Conservation (phyloP, 352 stramenopile species). For the Globisporangium nagaii region DNA sequence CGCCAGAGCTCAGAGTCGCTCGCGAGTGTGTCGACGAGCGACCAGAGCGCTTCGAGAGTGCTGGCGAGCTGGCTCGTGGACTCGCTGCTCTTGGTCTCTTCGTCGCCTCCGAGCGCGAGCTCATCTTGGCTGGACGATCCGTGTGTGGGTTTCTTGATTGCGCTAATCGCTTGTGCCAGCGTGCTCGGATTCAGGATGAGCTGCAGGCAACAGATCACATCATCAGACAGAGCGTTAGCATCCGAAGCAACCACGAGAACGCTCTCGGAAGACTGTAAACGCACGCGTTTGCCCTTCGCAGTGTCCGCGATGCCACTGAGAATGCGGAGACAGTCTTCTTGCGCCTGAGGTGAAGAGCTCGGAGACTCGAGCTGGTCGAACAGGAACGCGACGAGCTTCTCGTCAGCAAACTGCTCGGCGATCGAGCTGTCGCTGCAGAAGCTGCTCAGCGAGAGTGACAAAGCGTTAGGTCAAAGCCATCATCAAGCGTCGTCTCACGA, state of each 20-base stretch:
- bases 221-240: background rate
- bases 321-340: constrained; percentile 50
- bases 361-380: constrained; percentile 41
- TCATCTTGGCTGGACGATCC: background rate
- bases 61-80: constrained; percentile 10
- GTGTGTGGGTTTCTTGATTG: constrained; percentile 31
- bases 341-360: constrained; percentile 17
- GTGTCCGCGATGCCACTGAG: constrained; percentile 35
- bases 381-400: constrained; percentile 50
- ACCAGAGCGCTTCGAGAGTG: constrained; percentile 38
- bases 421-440: constrained; percentile 57
- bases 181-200: constrained; percentile 37
- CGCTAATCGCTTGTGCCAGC: constrained; percentile 37
- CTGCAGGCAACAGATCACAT: constrained; percentile 24
- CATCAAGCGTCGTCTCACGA: background rate
- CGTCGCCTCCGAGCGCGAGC: no score
- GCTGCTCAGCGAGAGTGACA: constrained; percentile 16
- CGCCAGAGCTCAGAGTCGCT: constrained; percentile 34
- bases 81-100: constrained; percentile 11
- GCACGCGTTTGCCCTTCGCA: constrained; percentile 41
- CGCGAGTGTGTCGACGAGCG: constrained; percentile 35
- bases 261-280: background rate
- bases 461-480: background rate
- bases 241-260: constrained; percentile 2
- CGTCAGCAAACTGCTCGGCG: constrained; percentile 51